These are phyloP conservation scores for Fusarium sp. DNA, from an alignment of 2,329 filamentous ascomycete species.

Conservation along the genomic window DNA sequence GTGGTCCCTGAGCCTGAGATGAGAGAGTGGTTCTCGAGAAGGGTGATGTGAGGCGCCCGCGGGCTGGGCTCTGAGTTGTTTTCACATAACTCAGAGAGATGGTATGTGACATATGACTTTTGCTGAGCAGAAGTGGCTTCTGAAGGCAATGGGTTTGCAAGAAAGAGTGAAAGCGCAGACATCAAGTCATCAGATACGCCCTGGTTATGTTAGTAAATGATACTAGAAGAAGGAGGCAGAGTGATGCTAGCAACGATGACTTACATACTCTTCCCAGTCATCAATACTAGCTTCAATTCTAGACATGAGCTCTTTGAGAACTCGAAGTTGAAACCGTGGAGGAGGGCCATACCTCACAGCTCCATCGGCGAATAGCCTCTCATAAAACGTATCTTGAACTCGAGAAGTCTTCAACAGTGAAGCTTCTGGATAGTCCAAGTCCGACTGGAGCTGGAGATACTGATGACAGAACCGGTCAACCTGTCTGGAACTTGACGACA, in stretches of 20 bases:
- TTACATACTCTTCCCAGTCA: constrained; percentile 88
- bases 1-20: constrained; percentile 78
- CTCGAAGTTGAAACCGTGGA: constrained; percentile 71
- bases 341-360: constrained; percentile 67
- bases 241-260: constrained; percentile 44
- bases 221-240: background rate
- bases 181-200: constrained; percentile 85
- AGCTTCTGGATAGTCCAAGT: constrained; percentile 69
- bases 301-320: constrained; percentile 76
- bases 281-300: constrained; percentile 77
- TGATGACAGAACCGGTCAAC: constrained; percentile 71
- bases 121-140: constrained; percentile 73
- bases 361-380: constrained; percentile 69
- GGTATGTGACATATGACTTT: constrained; percentile 79
- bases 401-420: constrained; percentile 64
- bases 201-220: constrained; percentile 57
- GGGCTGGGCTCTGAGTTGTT: constrained; percentile 1
- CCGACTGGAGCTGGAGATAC: constrained; percentile 77
- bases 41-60: constrained; percentile 55
- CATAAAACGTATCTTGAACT: constrained; percentile 73
- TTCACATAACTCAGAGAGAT: constrained; percentile 48
- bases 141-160: constrained; percentile 69
- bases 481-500: constrained; percentile 30
- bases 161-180: constrained; percentile 69
- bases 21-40: constrained; percentile 74